Base-by-base conservation (phyloP, 805 yeast species). In the Candida adriatica region DNA sequence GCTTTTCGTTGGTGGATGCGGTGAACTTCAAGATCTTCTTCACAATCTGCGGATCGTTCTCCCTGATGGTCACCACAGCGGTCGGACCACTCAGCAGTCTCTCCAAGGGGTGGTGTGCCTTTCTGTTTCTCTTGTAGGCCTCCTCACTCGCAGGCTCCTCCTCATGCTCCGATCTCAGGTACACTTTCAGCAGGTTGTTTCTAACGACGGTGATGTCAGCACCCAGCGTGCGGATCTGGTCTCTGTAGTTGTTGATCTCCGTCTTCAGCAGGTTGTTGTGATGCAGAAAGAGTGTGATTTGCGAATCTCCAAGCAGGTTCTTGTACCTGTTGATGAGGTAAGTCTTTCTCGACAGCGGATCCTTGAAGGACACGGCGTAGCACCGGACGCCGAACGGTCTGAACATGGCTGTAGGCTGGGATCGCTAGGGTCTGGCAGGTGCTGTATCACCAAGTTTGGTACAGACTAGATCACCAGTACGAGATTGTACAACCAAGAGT, bases 11-110 rank as follows among this genome's bases (percentile, higher is more conserved):
- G 25, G 79, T 71, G 25, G 66, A 55, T 43, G 75, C 78, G 29
- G 87, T 52, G 18, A 75, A 53, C 48, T 73, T 79, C 46, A 84
- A 58, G 4, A 84, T 73, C 33, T 66, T 63, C 18, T 72, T 71
- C 8, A 88, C 83, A 14, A 63, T 61, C 11, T 59, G 46, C n/a
- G 96, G 96, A 42, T 86, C 79, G 21, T 81, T 64, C 38, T 69
- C 73, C 26, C 73, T 73, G 38, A 86, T 69, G 14, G 81, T 56
- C 35, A 90, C 73, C 8, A 83, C 67, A 1, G 94, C 94, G 3
- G 95, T 79, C 16, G 97, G 96, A 7, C 97, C 97, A 38, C 62
- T 62, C 37, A 92, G 68, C 33, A 87, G 63, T 8, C 78, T 75
- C 16, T 70, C 54, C 44, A 90, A 59, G 11, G 95, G 94, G 55